phyloP scores from a whole-genome alignment of 1,284 basidiomycete genomes.

The Hemileia vastatrix region DNA sequence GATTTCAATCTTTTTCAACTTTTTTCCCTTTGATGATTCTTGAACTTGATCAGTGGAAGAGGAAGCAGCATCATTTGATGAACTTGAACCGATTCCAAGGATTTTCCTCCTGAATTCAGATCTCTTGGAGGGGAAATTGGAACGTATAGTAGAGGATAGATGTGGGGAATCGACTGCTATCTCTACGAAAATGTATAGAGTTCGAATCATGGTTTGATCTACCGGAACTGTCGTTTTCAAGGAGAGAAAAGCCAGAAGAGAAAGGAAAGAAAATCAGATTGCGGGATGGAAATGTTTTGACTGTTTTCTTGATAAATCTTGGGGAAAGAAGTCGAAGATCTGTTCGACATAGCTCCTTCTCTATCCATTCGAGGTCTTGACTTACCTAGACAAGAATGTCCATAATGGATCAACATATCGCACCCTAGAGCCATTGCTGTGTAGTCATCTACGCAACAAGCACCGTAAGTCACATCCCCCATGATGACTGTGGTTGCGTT shows the following conservation, averaged over 20 bases:
- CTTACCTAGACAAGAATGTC: constrained; percentile 88
- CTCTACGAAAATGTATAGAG: constrained; percentile 95
- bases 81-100: constrained; percentile 25
- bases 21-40: background rate
- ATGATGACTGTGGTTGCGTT: constrained; percentile 72
- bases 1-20: constrained; percentile 1
- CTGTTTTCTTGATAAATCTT: no score
- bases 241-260: no score
- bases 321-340: no score
- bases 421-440: constrained; percentile 91
- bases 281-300: no score
- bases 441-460: constrained; percentile 97
- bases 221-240: constrained; percentile 70
- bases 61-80: constrained; percentile 24
- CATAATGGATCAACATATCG: constrained; percentile 97
- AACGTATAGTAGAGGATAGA: constrained; percentile 68
- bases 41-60: constrained; percentile 30
- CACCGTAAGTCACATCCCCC: constrained; percentile 98
- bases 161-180: constrained; percentile 82
- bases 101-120: constrained; percentile 31
- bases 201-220: constrained; percentile 79
- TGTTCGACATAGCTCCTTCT: no score
- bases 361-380: constrained; percentile 22
- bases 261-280: constrained; percentile 3
- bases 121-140: constrained; percentile 69